Evolutionary conservation across 1,284 basidiomycete species (phyloP), one percentile per base, ranked within the genome.

Genomic region (Flammula alnicola): DNA sequence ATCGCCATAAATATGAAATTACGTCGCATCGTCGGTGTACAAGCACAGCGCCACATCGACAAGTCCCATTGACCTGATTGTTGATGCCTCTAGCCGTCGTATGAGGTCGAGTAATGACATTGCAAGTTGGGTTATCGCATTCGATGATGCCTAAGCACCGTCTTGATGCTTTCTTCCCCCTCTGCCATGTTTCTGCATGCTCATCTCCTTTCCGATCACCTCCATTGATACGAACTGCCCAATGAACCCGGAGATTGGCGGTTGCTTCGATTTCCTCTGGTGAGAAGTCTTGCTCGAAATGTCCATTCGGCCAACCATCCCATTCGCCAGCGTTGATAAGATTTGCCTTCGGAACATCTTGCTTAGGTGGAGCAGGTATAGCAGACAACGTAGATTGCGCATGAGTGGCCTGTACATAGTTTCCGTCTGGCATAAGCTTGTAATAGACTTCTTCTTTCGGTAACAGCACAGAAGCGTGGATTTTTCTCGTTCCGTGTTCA

Each of bases 301-400:
- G 12, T 1, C 61, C 61, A 49, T 63, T 51, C 4, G 60, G 60
- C 57, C 57, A 64, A 0, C 50, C 49, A 41, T 63, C 52, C 58
- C 61, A 63, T 35, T 43, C n/a, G n/a, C n/a, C n/a, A n/a, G n/a
- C n/a, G n/a, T n/a, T n/a, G n/a, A n/a, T n/a, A n/a, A n/a, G n/a
- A n/a, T n/a, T n/a, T n/a, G n/a, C n/a, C n/a, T n/a, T n/a, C n/a
- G n/a, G n/a, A n/a, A n/a, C n/a, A n/a, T n/a, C n/a, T n/a, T n/a
- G n/a, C n/a, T n/a, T n/a, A n/a, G n/a, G n/a, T n/a, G n/a, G n/a
- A n/a, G n/a, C n/a, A n/a, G n/a, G n/a, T n/a, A n/a, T n/a, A n/a
- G n/a, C n/a, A n/a, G n/a, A n/a, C n/a, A n/a, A n/a, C n/a, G n/a
- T n/a, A n/a, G n/a, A n/a, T n/a, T n/a, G n/a, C n/a, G n/a, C n/a